Evolutionary conservation across 78 protist species (phyloP).

Genomic region (Tieghemostelium lacteum): DNA sequence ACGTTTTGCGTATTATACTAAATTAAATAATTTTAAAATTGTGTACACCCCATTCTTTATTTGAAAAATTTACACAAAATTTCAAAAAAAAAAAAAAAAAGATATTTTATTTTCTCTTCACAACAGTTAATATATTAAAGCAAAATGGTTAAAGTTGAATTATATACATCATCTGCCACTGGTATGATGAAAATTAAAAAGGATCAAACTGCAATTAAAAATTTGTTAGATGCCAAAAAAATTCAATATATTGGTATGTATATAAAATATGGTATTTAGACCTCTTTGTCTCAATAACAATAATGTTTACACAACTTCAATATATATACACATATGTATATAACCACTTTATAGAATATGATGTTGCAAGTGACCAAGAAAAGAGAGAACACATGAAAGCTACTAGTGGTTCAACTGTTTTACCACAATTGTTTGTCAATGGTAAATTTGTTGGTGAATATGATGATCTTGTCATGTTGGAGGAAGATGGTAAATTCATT

Average conservation of each 20-base stretch:
- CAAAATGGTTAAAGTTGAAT: slow-evolving; percentile 17
- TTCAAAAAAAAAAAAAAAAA: too few species aligned
- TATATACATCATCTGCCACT: slow-evolving; percentile 52
- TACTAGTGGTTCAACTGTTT: slow-evolving; percentile 29
- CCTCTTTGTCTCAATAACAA: too few species aligned
- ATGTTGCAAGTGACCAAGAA: slow-evolving; percentile 65
- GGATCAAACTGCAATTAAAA: slow-evolving; percentile 60
- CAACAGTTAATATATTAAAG: neutral
- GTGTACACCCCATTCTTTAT: neutral
- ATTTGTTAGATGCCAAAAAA: slow-evolving; percentile 55
- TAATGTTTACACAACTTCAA: neutral
- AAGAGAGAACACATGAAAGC: slow-evolving; percentile 58
- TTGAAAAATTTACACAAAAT: too few species aligned
- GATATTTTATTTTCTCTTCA: neutral
- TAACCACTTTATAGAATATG: slow-evolving; percentile 44
- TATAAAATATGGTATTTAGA: too few species aligned
- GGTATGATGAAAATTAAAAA: slow-evolving; percentile 60
- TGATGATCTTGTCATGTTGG: slow-evolving; percentile 31
- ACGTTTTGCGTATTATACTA: too few species aligned
- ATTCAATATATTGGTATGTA: slow-evolving; percentile 60
- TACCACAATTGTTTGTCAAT: slow-evolving; percentile 68
- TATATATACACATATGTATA: neutral
- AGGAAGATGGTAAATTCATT: slow-evolving; percentile 32
- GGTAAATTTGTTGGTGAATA: slow-evolving; percentile 56
- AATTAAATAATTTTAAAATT: too few species aligned